Evolutionary conservation across 345 rosid genomes (phyloP).

Genomic region (Acer yangbiense): DNA sequence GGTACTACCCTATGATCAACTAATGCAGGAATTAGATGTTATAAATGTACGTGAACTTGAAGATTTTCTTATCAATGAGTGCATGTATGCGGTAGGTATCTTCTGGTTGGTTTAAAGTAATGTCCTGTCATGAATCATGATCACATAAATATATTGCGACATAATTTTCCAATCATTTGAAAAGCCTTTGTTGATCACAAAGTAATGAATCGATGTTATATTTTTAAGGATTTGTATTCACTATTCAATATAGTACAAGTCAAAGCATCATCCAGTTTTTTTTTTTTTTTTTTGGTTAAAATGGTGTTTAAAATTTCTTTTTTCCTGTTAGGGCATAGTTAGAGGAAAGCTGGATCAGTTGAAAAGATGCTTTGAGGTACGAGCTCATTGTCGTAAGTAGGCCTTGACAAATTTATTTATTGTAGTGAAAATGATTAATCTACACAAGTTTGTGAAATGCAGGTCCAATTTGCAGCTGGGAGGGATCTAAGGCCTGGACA

Average conservation of each 20-base stretch:
- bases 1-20: constrained; percentile 85
- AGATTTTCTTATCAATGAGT: constrained; percentile 96
- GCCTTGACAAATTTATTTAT: background rate
- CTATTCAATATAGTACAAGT: background rate
- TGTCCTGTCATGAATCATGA: background rate
- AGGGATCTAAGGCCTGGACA: constrained; percentile 95
- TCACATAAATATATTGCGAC: background rate
- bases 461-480: constrained; percentile 98
- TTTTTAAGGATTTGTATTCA: background rate
- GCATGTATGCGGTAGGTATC: constrained; percentile 88
- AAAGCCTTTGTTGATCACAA: background rate
- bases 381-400: constrained; percentile 14
- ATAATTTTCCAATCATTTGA: background rate
- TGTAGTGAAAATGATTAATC: background rate
- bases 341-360: constrained; percentile 96
- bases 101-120: constrained; percentile 6
- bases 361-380: constrained; percentile 93
- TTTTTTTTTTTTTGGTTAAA: background rate
- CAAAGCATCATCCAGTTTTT: background rate
- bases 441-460: constrained; percentile 23
- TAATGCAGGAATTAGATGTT: constrained; percentile 89
- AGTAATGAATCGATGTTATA: background rate
- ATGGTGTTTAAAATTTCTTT: constrained; percentile 13
- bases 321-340: constrained; percentile 71
- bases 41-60: constrained; percentile 95